These are phyloP conservation scores for Phytophthora vignae DNA, from an alignment of 352 stramenopile species.

Conservation along the genomic window DNA sequence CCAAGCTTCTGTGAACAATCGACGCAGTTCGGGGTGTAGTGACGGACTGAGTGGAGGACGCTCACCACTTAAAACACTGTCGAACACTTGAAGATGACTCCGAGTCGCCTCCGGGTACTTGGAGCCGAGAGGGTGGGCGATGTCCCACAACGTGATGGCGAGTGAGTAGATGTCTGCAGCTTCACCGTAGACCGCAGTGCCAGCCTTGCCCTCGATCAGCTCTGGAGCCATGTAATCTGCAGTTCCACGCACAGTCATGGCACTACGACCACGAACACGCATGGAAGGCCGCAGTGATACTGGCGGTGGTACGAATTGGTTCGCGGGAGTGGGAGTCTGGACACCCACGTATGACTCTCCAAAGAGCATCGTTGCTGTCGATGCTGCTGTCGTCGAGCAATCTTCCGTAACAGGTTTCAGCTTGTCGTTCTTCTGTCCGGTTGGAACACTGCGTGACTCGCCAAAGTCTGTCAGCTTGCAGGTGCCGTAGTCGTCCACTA, in stretches of 20 bases:
- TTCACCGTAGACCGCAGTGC: slow-evolving; percentile 73
- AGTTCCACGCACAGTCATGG: slow-evolving; percentile 81
- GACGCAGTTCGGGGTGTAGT: slow-evolving; percentile 47
- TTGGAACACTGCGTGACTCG: slow-evolving; percentile 56
- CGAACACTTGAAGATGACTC: slow-evolving; percentile 78
- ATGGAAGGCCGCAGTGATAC: slow-evolving; percentile 34
- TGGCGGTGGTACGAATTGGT: slow-evolving; percentile 23
- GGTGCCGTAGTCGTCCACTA: slow-evolving; percentile 54
- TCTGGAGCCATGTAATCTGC: slow-evolving; percentile 87
- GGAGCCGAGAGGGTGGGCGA: slow-evolving; percentile 62
- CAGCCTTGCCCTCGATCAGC: slow-evolving; percentile 76
- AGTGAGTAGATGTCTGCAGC: slow-evolving; percentile 78
- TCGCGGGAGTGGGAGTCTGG: slow-evolving; percentile 25
- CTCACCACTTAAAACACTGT: slow-evolving; percentile 66
- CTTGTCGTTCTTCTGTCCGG: slow-evolving; percentile 20
- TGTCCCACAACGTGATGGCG: slow-evolving; percentile 85
- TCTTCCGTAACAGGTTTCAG: slow-evolving; percentile 18
- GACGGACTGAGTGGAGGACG: slow-evolving; percentile 51
- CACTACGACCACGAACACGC: slow-evolving; percentile 40
- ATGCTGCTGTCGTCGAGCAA: slow-evolving; percentile 25
- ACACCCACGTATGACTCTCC: slow-evolving; percentile 32
- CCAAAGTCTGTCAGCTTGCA: slow-evolving; percentile 74
- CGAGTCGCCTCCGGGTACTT: slow-evolving; percentile 70
- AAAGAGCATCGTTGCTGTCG: slow-evolving; percentile 28
- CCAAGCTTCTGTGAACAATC: slow-evolving; percentile 65